Evolutionary conservation across 306 rosid genomes (phyloP).

Genomic region (Cicer yamashitae): DNA sequence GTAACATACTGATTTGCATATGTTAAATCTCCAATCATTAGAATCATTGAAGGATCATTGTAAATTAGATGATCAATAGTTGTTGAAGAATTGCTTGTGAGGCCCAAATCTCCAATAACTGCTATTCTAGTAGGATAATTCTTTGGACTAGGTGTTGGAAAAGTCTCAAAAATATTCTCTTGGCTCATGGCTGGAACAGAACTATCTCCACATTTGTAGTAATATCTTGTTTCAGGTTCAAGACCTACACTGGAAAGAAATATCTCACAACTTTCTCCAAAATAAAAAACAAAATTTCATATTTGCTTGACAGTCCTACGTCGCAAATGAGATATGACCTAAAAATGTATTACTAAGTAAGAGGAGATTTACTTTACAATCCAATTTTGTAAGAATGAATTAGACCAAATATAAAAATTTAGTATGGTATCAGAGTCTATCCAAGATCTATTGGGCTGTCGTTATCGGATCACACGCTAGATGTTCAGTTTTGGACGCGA

Average conservation of each 20-base stretch:
- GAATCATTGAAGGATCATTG: slow-evolving; percentile 88
- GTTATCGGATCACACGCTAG: no score
- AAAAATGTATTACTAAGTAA: no score
- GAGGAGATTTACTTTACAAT: no score
- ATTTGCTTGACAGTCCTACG: no score
- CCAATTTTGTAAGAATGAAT: no score
- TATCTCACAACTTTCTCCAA: slow-evolving; percentile 10
- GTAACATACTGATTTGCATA: slow-evolving; percentile 89
- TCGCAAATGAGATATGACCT: no score
- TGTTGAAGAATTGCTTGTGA: slow-evolving; percentile 78
- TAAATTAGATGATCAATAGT: slow-evolving; percentile 74
- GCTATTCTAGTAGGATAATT: slow-evolving; percentile 74
- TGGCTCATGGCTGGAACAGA: slow-evolving; percentile 77
- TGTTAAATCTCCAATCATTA: slow-evolving; percentile 79
- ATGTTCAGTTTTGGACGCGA: no score
- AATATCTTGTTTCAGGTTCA: slow-evolving; percentile 73
- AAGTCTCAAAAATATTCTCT: slow-evolving; percentile 70
- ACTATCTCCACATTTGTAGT: slow-evolving; percentile 85
- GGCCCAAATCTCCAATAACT: slow-evolving; percentile 91
- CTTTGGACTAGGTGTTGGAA: slow-evolving; percentile 57
- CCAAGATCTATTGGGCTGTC: no score
- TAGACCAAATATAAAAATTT: no score
- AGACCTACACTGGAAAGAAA: slow-evolving; percentile 65
- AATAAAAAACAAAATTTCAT: neutral
- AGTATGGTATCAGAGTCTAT: no score